These are phyloP conservation scores for Lipomyces sp. DNA, from an alignment of 805 yeast species.

Conservation along the genomic window DNA sequence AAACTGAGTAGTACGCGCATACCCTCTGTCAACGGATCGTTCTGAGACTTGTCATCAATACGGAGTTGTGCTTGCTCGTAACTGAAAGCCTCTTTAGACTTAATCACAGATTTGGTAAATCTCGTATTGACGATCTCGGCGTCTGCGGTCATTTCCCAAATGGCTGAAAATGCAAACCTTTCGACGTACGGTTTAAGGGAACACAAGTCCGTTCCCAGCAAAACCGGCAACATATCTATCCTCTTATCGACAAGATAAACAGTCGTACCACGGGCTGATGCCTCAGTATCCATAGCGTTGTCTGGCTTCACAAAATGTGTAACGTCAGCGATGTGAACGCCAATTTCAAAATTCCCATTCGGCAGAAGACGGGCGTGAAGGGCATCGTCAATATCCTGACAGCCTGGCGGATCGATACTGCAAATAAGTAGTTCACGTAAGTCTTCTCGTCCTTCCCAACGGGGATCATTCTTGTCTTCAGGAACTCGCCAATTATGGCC, in stretches of 20 bases:
- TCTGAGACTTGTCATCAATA: conserved; percentile 72
- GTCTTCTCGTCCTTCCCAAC: conserved; percentile 60
- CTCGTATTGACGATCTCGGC: conserved; percentile 79
- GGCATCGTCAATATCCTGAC: conserved; percentile 99
- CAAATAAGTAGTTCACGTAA: conserved; percentile 86
- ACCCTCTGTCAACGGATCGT: conserved; percentile 82
- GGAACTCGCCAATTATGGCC: conserved; percentile 95
- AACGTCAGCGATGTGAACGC: conserved; percentile 99
- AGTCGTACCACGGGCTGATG: conserved; percentile 95
- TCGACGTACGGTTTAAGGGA: conserved; percentile 94
- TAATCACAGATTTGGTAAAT: conserved; percentile 82
- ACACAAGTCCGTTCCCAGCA: conserved; percentile 92
- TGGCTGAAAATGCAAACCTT: conserved; percentile 88
- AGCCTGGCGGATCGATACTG: conserved; percentile 95
- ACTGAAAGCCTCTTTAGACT: conserved; percentile 90
- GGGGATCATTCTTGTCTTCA: conserved; percentile 48
- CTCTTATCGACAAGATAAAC: conserved; percentile 96
- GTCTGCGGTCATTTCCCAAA: conserved; percentile 89
- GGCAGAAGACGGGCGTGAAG: conserved; percentile 80
- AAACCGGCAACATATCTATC: conserved; percentile 96
- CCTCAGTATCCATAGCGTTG: conserved; percentile 90
- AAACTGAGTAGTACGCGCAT: conserved; percentile 76
- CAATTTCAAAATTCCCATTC: conserved; percentile 94
- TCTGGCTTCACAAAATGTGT: conserved; percentile 94
- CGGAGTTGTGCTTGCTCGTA: conserved; percentile 90